Percentiles rank a stretch among this genome's conserved stretches.
Evolutionary conservation across 2,329 filamentous ascomycete genomes (phyloP).

Genomic region (Cladosporium colombiae): DNA sequence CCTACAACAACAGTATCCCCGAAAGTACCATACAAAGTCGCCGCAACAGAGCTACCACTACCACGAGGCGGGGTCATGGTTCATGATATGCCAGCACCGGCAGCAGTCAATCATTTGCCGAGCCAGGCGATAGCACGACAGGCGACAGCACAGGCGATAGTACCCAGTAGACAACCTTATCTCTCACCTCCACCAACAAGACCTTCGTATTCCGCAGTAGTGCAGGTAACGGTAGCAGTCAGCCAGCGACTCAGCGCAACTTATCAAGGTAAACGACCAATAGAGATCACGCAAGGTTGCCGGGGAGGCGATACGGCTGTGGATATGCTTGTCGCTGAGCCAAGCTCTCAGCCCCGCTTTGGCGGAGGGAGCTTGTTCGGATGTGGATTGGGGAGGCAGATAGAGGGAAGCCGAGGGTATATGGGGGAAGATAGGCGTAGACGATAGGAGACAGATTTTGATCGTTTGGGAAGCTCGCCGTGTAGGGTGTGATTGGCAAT

Average conservation of each 20-base stretch:
- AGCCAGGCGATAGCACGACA: not conserved
- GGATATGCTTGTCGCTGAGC: not conserved
- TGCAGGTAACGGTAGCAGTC: not conserved
- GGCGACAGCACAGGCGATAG: not conserved
- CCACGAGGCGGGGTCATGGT: not conserved
- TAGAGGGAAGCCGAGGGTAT: not conserved
- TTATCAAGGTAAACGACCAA: not conserved
- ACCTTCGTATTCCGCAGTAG: not conserved
- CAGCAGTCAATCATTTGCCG: not conserved
- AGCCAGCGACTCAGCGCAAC: not conserved
- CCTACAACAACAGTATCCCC: not conserved
- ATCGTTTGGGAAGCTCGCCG: not conserved
- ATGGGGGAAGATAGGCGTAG: not conserved
- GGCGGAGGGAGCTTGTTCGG: conserved; percentile 4
- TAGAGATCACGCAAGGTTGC: not conserved
- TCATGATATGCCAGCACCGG: not conserved
- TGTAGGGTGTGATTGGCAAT: not conserved
- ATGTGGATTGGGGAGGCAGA: not conserved
- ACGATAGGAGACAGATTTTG: not conserved
- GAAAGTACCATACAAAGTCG: not conserved
- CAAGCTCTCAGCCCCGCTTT: conserved; percentile 8
- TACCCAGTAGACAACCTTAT: not conserved
- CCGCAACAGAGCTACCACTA: not conserved
- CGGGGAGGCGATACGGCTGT: not conserved
- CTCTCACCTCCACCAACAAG: not conserved